Evolutionary conservation across 2,329 filamentous ascomycete genomes (phyloP).

Genomic region (Fusarium nygamai): DNA sequence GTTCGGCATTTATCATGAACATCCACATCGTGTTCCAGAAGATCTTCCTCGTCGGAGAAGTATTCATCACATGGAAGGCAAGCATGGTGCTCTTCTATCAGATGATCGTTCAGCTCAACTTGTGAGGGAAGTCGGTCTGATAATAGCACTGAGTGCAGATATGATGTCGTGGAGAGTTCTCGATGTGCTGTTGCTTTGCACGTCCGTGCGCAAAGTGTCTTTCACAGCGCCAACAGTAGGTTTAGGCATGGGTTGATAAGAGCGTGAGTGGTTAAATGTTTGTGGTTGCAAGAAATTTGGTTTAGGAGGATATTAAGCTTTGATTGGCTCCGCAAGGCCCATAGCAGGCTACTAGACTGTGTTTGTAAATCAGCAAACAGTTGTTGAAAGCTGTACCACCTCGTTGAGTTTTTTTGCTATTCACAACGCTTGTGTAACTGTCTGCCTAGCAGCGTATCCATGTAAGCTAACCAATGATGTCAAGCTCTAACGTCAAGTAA

Average conservation of each 20-base stretch:
- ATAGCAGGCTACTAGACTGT: background rate
- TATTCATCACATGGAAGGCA: background rate
- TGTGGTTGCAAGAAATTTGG: background rate
- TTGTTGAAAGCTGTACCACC: background rate
- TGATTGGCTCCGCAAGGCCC: background rate
- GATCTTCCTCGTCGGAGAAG: background rate
- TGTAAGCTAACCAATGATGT: background rate
- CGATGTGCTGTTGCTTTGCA: slow-evolving; percentile 4
- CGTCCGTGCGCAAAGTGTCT: background rate
- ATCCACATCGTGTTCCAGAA: slow-evolving; percentile 6
- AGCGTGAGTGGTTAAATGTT: background rate
- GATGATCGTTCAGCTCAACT: background rate
- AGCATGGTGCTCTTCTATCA: background rate
- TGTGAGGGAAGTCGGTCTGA: background rate
- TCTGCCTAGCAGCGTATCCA: background rate
- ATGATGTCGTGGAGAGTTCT: background rate
- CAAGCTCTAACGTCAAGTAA: background rate
- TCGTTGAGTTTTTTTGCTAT: background rate
- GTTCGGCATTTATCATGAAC: slow-evolving; percentile 27
- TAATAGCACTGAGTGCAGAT: background rate
- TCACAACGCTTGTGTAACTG: background rate
- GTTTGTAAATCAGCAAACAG: background rate
- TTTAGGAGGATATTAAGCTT: background rate
- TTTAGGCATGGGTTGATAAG: background rate
- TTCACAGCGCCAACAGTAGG: slow-evolving; percentile 12